These are phyloP conservation scores for Halophytophthora batemanensis DNA, from an alignment of 352 stramenopile species.

Conservation along the genomic window DNA sequence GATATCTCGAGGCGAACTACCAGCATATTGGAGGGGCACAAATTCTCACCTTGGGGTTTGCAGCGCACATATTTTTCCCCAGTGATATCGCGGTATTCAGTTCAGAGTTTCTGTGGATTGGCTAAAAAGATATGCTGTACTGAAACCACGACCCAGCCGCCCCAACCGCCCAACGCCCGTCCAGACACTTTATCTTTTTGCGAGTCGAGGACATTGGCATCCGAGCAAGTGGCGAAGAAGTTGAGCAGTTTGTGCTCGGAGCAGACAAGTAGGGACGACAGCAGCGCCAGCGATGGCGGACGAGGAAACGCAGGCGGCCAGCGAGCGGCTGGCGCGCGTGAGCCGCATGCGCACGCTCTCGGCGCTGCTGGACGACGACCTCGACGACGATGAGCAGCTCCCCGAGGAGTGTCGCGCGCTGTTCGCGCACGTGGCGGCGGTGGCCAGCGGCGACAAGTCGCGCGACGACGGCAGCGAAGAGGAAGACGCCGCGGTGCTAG, in stretches of 20 bases:
- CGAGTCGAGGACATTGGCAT: background rate
- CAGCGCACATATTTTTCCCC: background rate
- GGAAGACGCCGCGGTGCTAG: constrained; percentile 24
- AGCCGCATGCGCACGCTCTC: constrained; percentile 79
- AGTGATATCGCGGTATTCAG: background rate
- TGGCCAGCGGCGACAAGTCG: constrained; percentile 1
- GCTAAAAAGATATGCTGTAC: background rate
- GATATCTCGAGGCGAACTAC: no score
- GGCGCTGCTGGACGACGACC: constrained; percentile 69
- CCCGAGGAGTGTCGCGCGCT: constrained; percentile 45
- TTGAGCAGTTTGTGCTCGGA: no score
- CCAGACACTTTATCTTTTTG: background rate
- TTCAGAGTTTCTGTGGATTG: background rate
- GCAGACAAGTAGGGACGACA: no score
- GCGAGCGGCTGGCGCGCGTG: constrained; percentile 41
- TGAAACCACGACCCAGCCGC: background rate
- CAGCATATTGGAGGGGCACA: no score
- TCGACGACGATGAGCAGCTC: constrained; percentile 53
- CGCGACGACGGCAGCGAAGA: constrained; percentile 8
- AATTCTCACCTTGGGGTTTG: no score
- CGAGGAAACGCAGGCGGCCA: constrained; percentile 5
- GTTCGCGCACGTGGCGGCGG: constrained; percentile 33
- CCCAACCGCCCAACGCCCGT: background rate
- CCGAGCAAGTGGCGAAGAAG: no score
- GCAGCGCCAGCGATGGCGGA: no score